Conservation (phyloP, 2,329 filamentous ascomycete genomes). For the Tolypocladium album region DNA sequence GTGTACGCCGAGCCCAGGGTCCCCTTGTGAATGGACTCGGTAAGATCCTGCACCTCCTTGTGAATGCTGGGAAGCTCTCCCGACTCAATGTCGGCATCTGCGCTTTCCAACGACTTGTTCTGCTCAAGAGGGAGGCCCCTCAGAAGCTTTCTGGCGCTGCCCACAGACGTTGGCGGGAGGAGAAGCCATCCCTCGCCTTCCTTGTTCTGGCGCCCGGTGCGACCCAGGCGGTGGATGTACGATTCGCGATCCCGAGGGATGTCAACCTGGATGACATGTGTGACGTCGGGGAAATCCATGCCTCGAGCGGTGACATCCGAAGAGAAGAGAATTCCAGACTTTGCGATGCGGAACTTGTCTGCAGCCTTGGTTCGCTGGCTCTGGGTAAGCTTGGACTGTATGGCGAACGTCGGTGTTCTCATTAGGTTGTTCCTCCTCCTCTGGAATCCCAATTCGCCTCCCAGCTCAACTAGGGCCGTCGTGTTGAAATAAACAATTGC, state of each 20-base stretch:
- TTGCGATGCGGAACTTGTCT: conserved; percentile 57
- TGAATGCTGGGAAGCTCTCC: conserved; percentile 37
- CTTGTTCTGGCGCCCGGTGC: conserved; percentile 66
- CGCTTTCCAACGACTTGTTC: conserved; percentile 38
- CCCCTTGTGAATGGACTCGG: conserved; percentile 25
- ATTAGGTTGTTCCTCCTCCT: conserved; percentile 26
- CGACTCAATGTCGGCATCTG: conserved; percentile 41
- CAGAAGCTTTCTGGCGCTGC: conserved; percentile 38
- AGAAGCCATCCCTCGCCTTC: conserved; percentile 62
- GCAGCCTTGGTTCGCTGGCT: conserved; percentile 56
- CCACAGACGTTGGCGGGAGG: conserved; percentile 42
- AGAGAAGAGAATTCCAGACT: conserved; percentile 58
- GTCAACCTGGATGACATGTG: conserved; percentile 69
- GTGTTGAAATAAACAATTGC: conserved; percentile 89
- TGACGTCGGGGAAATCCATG: conserved; percentile 74
- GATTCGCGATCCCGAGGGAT: conserved; percentile 53
- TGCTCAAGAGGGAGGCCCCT: conserved; percentile 48
- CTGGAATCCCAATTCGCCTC: conserved; percentile 40
- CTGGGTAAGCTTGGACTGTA: conserved; percentile 75
- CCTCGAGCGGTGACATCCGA: conserved; percentile 73
- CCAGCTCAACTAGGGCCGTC: conserved; percentile 60
- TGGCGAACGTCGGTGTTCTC: conserved; percentile 34
- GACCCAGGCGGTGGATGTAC: conserved; percentile 69
- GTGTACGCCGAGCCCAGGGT: conserved; percentile 36
- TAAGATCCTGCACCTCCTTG: conserved; percentile 28